Conservation (phyloP, 768 basidiomycete genomes). For the Rhizopogon vesiculosus region DNA sequence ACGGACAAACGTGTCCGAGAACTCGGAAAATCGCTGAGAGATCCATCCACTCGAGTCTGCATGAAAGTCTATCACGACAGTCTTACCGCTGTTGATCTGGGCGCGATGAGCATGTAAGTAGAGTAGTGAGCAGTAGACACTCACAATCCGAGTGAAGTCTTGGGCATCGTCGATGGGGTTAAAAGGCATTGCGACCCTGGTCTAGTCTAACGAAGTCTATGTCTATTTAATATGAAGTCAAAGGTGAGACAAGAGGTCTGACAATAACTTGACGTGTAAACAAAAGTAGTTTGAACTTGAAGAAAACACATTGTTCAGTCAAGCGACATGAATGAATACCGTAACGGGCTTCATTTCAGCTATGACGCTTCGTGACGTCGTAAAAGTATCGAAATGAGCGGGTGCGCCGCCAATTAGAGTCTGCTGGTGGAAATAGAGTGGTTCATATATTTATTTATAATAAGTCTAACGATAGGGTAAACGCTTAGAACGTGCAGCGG, state of each 20-base stretch:
- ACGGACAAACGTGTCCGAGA: constrained; percentile 19
- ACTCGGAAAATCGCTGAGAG: constrained; percentile 13
- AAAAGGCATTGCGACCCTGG: constrained; percentile 8
- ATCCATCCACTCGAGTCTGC: constrained; percentile 10
- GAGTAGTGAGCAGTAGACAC: neutral
- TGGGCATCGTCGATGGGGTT: constrained; percentile 13
- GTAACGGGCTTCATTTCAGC: neutral
- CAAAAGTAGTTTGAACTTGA: neutral
- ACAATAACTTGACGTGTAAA: neutral
- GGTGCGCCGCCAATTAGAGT: neutral
- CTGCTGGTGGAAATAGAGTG: neutral
- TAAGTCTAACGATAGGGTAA: too few species aligned
- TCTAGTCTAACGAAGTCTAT: neutral
- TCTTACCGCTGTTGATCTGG: constrained; percentile 22
- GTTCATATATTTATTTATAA: too few species aligned
- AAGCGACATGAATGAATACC: neutral
- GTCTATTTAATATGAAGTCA: neutral
- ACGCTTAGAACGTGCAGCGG: too few species aligned
- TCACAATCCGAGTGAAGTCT: constrained; percentile 16
- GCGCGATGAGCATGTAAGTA: neutral
- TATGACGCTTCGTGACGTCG: neutral
- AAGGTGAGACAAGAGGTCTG: neutral
- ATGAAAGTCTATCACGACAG: constrained; percentile 19
- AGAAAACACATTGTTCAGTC: neutral
- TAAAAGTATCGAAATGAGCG: too few species aligned